Conservation (phyloP, 2,329 filamentous ascomycete genomes). For the Xylariales sp. region DNA sequence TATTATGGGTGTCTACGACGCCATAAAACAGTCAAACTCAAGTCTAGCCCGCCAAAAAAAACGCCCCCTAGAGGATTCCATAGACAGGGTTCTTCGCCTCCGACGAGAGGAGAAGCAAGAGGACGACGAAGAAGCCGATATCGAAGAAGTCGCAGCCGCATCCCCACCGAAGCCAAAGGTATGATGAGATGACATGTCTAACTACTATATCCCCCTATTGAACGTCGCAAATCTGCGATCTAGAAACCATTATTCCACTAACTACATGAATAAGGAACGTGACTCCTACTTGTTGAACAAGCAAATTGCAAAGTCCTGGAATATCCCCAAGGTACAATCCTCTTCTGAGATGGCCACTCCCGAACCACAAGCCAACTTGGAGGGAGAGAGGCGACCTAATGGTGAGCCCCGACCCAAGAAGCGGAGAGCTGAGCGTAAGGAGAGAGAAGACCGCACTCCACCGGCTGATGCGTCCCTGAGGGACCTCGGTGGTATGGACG, state of each 20-base stretch:
- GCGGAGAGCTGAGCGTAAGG: conserved; percentile 61
- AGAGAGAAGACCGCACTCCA: conserved; percentile 70
- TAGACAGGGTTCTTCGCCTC: conserved; percentile 82
- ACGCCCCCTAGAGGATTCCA: conserved; percentile 82
- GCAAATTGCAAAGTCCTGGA: conserved; percentile 57
- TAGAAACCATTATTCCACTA: conserved; percentile 4
- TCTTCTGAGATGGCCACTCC: conserved; percentile 39
- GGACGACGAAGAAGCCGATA: conserved; percentile 53
- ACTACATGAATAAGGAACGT: conserved; percentile 41
- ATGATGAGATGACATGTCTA: conserved; percentile 1
- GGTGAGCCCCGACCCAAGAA: conserved; percentile 76
- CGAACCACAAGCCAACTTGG: conserved; percentile 41
- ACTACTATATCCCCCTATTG: conserved; percentile 1
- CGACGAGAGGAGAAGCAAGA: conserved; percentile 73
- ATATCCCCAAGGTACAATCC: conserved; percentile 46
- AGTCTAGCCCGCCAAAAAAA: conserved; percentile 86
- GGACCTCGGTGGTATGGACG: conserved; percentile 81
- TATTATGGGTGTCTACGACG: conserved; percentile 75
- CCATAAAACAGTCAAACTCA: conserved; percentile 87
- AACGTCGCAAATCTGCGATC: neutral
- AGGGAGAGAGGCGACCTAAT: conserved; percentile 66
- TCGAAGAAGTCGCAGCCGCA: conserved; percentile 43
- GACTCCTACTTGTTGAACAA: conserved; percentile 55
- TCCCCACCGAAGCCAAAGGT: conserved; percentile 47
- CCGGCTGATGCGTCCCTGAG: conserved; percentile 75